Evolutionary conservation across 352 stramenopile species (phyloP).

Genomic region (Globisporangium uncinulatum): DNA sequence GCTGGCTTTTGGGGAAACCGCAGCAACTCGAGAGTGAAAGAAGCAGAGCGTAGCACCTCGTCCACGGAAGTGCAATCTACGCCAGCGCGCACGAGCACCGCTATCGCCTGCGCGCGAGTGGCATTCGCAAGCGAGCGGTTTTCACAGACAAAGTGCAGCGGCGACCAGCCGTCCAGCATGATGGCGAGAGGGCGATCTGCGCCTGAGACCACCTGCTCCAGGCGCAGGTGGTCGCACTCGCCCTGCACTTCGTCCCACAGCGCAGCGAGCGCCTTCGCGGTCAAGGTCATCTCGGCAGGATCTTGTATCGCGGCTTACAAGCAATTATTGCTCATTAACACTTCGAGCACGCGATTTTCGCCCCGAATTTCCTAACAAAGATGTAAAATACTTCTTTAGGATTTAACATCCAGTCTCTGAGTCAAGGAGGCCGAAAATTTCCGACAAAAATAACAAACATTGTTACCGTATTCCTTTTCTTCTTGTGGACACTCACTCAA

Average conservation of each 20-base stretch:
- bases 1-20: no score
- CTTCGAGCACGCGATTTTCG: no score
- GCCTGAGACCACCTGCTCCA: constrained; percentile 31
- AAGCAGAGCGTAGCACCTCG: constrained; percentile 30
- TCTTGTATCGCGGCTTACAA: no score
- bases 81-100: constrained; percentile 27
- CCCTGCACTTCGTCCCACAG: constrained; percentile 75
- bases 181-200: neutral
- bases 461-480: no score
- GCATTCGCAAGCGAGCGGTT: constrained; percentile 43
- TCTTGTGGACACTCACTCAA: no score
- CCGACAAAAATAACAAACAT: no score
- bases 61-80: constrained; percentile 55
- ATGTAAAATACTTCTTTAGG: no score
- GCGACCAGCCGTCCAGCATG: constrained; percentile 67
- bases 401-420: no score
- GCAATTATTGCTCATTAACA: no score
- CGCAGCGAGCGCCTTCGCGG: constrained; percentile 18
- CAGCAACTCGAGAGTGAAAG: neutral
- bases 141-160: constrained; percentile 69
- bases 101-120: constrained; percentile 31
- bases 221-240: constrained; percentile 30
- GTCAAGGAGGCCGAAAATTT: no score
- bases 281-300: neutral
- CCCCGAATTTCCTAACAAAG: no score